Base-by-base conservation (phyloP, 768 basidiomycete genomes). In the Trametes sanguinea region DNA sequence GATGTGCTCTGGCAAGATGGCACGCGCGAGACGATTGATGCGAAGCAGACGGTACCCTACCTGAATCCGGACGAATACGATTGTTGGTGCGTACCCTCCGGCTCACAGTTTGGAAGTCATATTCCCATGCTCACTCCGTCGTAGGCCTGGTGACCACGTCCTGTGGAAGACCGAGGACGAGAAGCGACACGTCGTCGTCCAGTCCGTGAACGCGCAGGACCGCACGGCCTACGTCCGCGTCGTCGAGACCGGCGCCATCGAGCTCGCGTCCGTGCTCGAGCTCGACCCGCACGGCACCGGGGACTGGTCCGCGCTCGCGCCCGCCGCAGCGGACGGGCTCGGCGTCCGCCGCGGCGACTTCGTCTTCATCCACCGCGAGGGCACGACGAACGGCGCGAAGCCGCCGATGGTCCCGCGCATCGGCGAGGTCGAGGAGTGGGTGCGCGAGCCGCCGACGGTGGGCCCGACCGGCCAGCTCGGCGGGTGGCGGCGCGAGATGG, bases 1-100 rank as follows among this genome's bases (percentile, higher is more conserved):
- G 81, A 83, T 30, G 78, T 98, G 35, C 72, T 95, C 10, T 98
- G 95, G 95, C 95, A 97, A 77, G 87, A 93, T 71, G 94, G 94
- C 27, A 81, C 78, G 17, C 77, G 73, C 51, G 90, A 94, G 74
- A 81, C 77, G 2, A 57, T 89, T 42, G 80, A 76, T 47, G 82
- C 92, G 27, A 83, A 79, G 9, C 81, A 86, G 22, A 76, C 95
- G 17, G 85, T 95, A 45, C 94, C 93, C 3, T 90, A 95, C 71
- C 72, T 89, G 54, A 92, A 92, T 62, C 84, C 93, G 9, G 95
- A 96, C 72, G 95, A 97, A 75, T 92, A 91, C 72, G 95, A 94
- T 71, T 92, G 88, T 73, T 95, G 91, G 90, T 91, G 66, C 68
- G 87, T 73, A 8, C 37, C 6, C 9, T 30, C 40, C 2, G 2